Evolutionary conservation across 2,329 filamentous ascomycete genomes (phyloP).

Genomic region (Fusarium sp.): DNA sequence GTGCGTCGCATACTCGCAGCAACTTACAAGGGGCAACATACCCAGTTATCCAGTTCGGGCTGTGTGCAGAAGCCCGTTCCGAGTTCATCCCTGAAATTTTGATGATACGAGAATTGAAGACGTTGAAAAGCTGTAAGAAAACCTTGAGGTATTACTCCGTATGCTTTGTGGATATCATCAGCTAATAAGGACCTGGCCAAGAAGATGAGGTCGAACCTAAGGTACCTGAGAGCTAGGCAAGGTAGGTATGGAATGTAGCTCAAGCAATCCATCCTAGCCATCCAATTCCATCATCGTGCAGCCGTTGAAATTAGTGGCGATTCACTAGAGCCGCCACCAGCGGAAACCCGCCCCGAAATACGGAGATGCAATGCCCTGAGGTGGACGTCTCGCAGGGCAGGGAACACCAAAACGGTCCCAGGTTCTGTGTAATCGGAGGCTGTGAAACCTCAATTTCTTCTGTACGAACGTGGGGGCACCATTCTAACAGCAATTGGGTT

Average conservation of each 20-base stretch:
- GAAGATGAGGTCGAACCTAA: background rate
- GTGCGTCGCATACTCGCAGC: constrained; percentile 23
- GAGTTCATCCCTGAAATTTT: constrained; percentile 3
- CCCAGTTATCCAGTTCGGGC: constrained; percentile 26
- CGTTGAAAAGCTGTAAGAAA: background rate
- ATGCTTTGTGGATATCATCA: background rate
- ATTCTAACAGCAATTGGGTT: background rate
- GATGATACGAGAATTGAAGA: background rate
- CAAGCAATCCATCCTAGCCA: background rate
- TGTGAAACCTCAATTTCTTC: constrained; percentile 12
- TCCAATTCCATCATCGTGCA: constrained; percentile 35
- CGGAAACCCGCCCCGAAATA: constrained; percentile 14
- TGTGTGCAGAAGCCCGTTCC: constrained; percentile 20
- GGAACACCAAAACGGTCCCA: constrained; percentile 10
- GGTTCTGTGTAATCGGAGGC: background rate
- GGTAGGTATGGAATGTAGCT: background rate
- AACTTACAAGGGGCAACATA: constrained; percentile 15
- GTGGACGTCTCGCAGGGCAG: background rate
- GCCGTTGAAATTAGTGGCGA: constrained; percentile 38
- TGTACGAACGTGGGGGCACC: background rate
- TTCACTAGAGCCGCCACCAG: constrained; percentile 19
- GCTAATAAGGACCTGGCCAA: background rate
- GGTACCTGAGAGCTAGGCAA: background rate
- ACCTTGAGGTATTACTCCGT: background rate
- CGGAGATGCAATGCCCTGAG: background rate